Base-by-base conservation (phyloP, 371 early-diverging fungal species). In the Syncephalastrum sp. region DNA sequence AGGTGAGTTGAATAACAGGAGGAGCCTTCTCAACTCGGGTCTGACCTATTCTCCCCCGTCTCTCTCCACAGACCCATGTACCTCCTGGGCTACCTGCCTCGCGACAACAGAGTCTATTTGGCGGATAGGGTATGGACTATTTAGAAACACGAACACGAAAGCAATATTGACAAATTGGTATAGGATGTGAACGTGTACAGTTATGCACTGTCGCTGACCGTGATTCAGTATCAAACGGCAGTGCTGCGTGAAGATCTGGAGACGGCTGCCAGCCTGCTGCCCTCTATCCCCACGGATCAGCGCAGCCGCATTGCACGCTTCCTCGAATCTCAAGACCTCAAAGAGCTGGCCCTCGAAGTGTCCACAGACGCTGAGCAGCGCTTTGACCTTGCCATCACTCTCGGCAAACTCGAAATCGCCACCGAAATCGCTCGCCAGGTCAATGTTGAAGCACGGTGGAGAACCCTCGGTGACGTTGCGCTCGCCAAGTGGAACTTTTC, bases 181-280 rank as follows among this genome's bases (percentile, higher is more conserved):
- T 55, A 87, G 89, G 94, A 98, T 62, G 81, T 93, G 53, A 88
- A 88, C 52, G 82, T 97, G 27, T 86, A 86, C 67, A 90, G 93
- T 72, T 98, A 94, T 70, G 76, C 85, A n/a, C 77, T 98, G 53
- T 96, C 99, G 5, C 68, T 97, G 53, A 85, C 88, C 0, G 88
- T 98, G 23, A 91, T 99, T 57, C 95, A 97, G 77, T 97, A 96
- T 70, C 96, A 97, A 72, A 97, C 96, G 1, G 94, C 96, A 4
- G 84, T 98, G 49, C 79, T 98, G 45, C 91, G 96, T 50, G 93
- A 92, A 10, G 97, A 98, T 68, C 57, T 93, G 46, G 95, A 88
- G 15, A 65, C 85, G 3, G 97, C 97, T 14, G 82, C 84, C 24
- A 64, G 68, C 14, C 62, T 97, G 57, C 71, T 97, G 48, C 94